These are phyloP conservation scores for Eutrema japonicum DNA, from an alignment of 345 rosid species.

Conservation along the genomic window DNA sequence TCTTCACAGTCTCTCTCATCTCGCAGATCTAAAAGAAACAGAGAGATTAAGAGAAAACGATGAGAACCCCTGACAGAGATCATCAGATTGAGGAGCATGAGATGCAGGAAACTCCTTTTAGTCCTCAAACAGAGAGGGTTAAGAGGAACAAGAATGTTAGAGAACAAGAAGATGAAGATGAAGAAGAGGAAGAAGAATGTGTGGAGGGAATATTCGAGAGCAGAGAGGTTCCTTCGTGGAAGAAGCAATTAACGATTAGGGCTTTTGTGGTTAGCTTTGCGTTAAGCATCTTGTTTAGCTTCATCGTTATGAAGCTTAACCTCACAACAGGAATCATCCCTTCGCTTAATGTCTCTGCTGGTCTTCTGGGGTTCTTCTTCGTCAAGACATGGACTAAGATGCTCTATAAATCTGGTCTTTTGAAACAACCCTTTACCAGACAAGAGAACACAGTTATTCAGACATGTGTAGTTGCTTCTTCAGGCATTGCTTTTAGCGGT, in stretches of 20 bases:
- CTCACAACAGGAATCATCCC: slow-evolving; percentile 80
- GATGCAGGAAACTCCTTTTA: slow-evolving; percentile 38
- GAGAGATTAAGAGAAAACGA: slow-evolving; percentile 9
- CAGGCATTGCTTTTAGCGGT: slow-evolving; percentile 97
- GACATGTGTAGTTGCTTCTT: slow-evolving; percentile 87
- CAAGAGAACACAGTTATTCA: slow-evolving; percentile 91
- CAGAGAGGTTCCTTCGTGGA: slow-evolving; percentile 62
- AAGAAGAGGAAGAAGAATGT: slow-evolving; percentile 31
- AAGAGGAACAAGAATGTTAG: slow-evolving; percentile 31
- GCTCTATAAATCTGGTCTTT: slow-evolving; percentile 53
- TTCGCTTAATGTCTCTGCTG: slow-evolving; percentile 73
- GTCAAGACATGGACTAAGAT: slow-evolving; percentile 64
- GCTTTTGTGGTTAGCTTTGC: slow-evolving; percentile 64
- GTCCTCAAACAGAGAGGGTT: slow-evolving; percentile 28
- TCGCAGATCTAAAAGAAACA: slow-evolving; percentile 36
- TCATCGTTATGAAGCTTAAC: slow-evolving; percentile 70
- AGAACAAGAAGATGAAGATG: slow-evolving; percentile 16
- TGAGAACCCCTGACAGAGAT: slow-evolving; percentile 38
- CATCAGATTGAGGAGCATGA: slow-evolving; percentile 39
- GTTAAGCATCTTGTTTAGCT: slow-evolving; percentile 58
- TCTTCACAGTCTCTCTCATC: slow-evolving; percentile 20
- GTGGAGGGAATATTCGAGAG: slow-evolving; percentile 57
- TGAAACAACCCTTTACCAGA: slow-evolving; percentile 80
- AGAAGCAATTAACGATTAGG: slow-evolving; percentile 61
- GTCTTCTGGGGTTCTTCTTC: slow-evolving; percentile 69